These are phyloP conservation scores for Pneumocystis oryctolagi DNA, from an alignment of 1,139 yeast genomes.

Conservation along the genomic window DNA sequence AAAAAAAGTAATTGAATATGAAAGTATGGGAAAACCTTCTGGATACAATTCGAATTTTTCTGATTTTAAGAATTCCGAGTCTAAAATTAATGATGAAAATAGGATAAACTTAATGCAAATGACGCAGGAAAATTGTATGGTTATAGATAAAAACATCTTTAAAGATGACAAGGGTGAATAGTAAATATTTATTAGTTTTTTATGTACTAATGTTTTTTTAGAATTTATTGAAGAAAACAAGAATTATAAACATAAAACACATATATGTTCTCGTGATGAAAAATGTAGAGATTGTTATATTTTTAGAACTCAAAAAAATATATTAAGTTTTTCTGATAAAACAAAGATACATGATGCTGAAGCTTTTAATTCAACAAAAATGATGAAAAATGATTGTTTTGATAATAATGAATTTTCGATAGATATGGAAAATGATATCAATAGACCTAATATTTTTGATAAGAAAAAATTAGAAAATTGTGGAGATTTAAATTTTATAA, in stretches of 20 bases:
- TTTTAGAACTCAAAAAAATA: neutral
- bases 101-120: neutral
- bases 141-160: neutral
- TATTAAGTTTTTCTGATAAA: neutral
- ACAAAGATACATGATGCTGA: neutral
- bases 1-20: neutral
- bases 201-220: neutral
- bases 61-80: neutral
- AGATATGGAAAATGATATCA: neutral
- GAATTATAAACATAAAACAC: neutral
- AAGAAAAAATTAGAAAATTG: neutral
- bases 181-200: neutral
- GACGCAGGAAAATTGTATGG: neutral
- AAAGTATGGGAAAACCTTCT: neutral
- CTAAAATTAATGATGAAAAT: neutral
- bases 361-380: neutral
- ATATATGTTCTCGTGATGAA: neutral
- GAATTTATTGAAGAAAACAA: neutral
- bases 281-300: neutral
- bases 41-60: neutral
- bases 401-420: neutral
- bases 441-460: neutral
- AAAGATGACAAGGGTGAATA: neutral
- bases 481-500: neutral
- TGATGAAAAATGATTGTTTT: neutral